These are phyloP conservation scores for Garcia nutans DNA, from an alignment of 345 rosid species.

Conservation along the genomic window DNA sequence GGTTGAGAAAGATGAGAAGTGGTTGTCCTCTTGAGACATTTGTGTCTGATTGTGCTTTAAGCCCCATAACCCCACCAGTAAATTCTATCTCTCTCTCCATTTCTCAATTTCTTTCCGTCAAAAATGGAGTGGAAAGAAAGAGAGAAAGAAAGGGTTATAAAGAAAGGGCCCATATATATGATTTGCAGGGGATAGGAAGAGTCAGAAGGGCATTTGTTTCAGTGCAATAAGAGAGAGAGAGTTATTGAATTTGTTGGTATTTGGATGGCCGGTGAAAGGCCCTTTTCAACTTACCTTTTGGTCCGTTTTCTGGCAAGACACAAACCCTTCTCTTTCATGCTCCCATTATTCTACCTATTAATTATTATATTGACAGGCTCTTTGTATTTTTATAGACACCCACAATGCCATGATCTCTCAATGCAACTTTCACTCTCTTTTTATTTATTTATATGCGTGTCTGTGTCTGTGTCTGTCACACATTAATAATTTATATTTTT, in stretches of 20 bases:
- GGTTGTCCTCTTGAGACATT: constrained; percentile 40
- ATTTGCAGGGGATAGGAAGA: constrained; percentile 9
- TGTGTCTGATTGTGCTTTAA: constrained; percentile 3
- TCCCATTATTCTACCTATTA: constrained; percentile 12
- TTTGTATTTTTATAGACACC: constrained; percentile 1
- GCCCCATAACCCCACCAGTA: constrained; percentile 23
- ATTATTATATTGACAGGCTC: constrained; percentile 12
- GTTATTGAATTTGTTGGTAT: not conserved
- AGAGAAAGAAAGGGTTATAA: constrained; percentile 23
- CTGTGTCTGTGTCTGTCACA: not conserved
- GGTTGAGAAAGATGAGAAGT: constrained; percentile 51
- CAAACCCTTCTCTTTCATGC: constrained; percentile 30
- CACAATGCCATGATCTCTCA: not conserved
- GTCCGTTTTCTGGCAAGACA: constrained; percentile 25
- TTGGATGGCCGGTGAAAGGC: constrained; percentile 53
- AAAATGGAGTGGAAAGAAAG: constrained; percentile 13
- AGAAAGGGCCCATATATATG: constrained; percentile 23
- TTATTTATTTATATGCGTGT: not conserved
- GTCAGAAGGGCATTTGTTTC: constrained; percentile 14
- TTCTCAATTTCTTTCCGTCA: not conserved
- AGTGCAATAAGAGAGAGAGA: constrained; percentile 9
- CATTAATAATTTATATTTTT: no score
- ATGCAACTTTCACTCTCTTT: not conserved
- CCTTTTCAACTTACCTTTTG: constrained; percentile 56
- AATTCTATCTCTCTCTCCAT: constrained; percentile 9